phyloP scores from a whole-genome alignment of 164 flowering plant species.

The Sextonia rubra region DNA sequence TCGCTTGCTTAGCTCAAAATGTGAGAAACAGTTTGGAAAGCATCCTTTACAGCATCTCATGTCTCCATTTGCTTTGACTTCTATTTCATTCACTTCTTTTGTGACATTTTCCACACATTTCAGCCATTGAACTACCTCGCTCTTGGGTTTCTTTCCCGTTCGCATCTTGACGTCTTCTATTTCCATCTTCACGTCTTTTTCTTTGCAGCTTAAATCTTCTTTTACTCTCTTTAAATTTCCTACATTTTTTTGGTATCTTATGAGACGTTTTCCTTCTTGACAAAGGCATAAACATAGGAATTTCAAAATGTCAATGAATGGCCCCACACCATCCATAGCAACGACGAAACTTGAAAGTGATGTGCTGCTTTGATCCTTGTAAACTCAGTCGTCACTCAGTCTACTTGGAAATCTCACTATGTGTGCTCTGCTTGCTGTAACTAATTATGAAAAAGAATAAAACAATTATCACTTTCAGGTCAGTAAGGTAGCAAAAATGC shows the following conservation, averaged over 20 bases:
- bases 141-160: slow-evolving; percentile 1
- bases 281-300: background rate
- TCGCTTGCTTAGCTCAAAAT: background rate
- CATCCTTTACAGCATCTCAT: background rate
- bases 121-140: background rate
- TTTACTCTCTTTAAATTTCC: slow-evolving; percentile 1
- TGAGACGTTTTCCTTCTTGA: background rate
- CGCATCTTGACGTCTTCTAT: background rate
- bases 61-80: background rate
- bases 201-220: background rate
- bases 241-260: background rate
- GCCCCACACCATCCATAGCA: slow-evolving; percentile 1
- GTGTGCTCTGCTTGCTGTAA: too few species aligned
- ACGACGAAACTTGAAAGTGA: background rate
- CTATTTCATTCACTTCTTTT: background rate
- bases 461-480: too few species aligned
- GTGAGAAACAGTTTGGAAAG: slow-evolving; percentile 6
- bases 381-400: too few species aligned
- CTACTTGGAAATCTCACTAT: too few species aligned
- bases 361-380: too few species aligned
- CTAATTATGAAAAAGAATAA: too few species aligned
- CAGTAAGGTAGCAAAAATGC: too few species aligned
- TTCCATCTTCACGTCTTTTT: background rate
- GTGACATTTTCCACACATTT: background rate
- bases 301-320: background rate